Evolutionary conservation across 139 green algal genomes (phyloP).

Genomic region (Desmodesmus armatus): DNA sequence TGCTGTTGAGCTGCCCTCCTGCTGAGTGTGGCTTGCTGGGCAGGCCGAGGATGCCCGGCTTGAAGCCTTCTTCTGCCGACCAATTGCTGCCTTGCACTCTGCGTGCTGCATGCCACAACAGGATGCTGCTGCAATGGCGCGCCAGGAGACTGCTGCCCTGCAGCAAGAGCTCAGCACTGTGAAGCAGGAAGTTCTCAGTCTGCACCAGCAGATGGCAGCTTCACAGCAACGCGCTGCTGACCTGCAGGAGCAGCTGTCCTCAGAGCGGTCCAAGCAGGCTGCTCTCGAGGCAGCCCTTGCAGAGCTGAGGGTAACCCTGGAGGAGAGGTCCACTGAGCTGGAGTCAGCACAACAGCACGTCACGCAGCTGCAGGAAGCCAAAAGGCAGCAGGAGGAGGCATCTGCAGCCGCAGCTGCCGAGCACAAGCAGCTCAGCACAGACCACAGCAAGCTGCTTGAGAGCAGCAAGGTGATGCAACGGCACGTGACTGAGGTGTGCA

Average conservation of each 20-base stretch:
- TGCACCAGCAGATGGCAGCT: conserved; percentile 40
- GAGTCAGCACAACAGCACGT: conserved; percentile 19
- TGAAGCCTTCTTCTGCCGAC: too few species aligned
- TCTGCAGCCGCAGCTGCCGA: conserved; percentile 21
- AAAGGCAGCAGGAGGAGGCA: background rate
- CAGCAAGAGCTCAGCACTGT: background rate
- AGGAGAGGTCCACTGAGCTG: background rate
- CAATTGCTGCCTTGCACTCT: background rate
- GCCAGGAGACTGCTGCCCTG: background rate
- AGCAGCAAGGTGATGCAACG: conserved; percentile 19
- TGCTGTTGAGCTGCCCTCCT: too few species aligned
- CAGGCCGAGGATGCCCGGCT: too few species aligned
- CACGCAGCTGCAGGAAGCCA: conserved; percentile 10
- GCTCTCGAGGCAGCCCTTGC: conserved; percentile 12
- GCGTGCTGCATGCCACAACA: background rate
- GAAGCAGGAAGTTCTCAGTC: background rate
- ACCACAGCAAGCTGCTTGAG: conserved; percentile 15
- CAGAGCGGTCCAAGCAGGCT: background rate
- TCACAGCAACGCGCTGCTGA: background rate
- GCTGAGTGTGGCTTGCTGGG: too few species aligned
- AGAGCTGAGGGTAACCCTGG: background rate
- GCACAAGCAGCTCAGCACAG: conserved; percentile 17
- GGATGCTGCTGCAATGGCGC: background rate
- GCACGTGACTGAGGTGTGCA: conserved; percentile 43
- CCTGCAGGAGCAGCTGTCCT: too few species aligned